Evolutionary conservation across 2,329 filamentous ascomycete genomes (phyloP).

Genomic region (Ophiocordyceps camponoti-rufipedis): DNA sequence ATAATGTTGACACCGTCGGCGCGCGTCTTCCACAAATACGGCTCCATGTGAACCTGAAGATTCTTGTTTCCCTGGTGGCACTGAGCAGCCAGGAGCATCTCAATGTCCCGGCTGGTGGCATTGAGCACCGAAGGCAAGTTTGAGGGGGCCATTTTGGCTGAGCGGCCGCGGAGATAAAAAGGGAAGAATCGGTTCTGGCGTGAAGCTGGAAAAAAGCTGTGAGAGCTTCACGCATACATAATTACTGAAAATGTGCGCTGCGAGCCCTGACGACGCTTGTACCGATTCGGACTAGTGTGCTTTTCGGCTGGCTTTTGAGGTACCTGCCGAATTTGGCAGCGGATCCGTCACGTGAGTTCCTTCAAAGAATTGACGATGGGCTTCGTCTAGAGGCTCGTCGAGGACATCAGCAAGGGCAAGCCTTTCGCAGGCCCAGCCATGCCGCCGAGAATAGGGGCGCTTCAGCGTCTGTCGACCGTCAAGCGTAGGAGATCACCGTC

Average conservation of each 20-base stretch:
- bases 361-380: background rate
- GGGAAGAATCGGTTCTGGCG: conserved; percentile 6
- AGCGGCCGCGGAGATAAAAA: conserved; percentile 12
- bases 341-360: background rate
- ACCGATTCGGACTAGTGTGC: conserved; percentile 6
- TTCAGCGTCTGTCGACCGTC: conserved; percentile 39
- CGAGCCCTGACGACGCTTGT: conserved; percentile 17
- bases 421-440: conserved; percentile 24
- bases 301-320: background rate
- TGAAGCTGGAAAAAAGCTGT: conserved; percentile 27
- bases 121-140: conserved; percentile 94
- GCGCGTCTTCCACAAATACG: conserved; percentile 99
- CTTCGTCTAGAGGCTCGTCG: too few species aligned
- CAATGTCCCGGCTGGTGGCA: conserved; percentile 94
- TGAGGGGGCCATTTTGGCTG: conserved; percentile 77
- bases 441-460: conserved; percentile 47
- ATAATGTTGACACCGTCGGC: conserved; percentile 96
- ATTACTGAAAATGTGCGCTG: conserved; percentile 21
- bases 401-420: too few species aligned
- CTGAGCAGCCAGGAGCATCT: conserved; percentile 97
- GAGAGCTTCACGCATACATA: conserved; percentile 10
- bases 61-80: conserved; percentile 97
- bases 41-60: conserved; percentile 98
- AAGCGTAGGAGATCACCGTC: conserved; percentile 29
- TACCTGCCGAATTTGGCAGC: background rate